phyloP scores from a whole-genome alignment of 2,329 filamentous ascomycete genomes.

The Fusarium graminum region DNA sequence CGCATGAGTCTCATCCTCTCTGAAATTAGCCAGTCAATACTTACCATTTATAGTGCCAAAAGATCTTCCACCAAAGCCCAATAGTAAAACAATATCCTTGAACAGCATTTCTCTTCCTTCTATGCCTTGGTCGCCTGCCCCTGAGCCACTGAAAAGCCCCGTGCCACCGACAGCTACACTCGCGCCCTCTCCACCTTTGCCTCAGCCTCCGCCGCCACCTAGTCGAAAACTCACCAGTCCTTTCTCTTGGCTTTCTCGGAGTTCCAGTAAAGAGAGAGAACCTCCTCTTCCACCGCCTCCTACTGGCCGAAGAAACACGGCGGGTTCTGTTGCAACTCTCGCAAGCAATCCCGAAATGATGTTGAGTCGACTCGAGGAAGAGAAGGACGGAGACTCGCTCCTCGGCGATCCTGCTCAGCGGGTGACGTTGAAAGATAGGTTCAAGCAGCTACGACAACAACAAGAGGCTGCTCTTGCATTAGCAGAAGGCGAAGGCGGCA shows the following conservation, averaged over 20 bases:
- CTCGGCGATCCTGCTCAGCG: constrained; percentile 62
- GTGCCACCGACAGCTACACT: constrained; percentile 52
- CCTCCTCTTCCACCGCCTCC: constrained; percentile 66
- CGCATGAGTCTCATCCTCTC: neutral
- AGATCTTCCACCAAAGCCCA: constrained; percentile 53
- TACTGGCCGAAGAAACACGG: constrained; percentile 75
- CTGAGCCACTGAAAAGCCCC: constrained; percentile 62
- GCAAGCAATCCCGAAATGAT: constrained; percentile 86
- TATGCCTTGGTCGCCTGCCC: constrained; percentile 77
- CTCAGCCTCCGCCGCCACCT: constrained; percentile 54
- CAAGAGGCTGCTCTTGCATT: constrained; percentile 73
- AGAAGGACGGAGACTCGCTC: constrained; percentile 64
- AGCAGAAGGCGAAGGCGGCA: constrained; percentile 65
- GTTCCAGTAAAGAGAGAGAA: constrained; percentile 70
- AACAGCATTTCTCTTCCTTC: constrained; percentile 80
- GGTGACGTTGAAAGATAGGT: constrained; percentile 80
- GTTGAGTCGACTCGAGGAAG: constrained; percentile 81
- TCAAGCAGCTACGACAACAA: constrained; percentile 80
- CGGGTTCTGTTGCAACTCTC: constrained; percentile 82
- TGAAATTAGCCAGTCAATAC: constrained; percentile 18
- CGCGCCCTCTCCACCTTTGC: constrained; percentile 51
- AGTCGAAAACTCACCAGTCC: constrained; percentile 84
- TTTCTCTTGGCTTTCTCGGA: constrained; percentile 87
- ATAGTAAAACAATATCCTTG: constrained; percentile 70
- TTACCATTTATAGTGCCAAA: constrained; percentile 49